A percentile compares a stretch with the other conserved stretches of the same genome.
Evolutionary conservation across 768 basidiomycete genomes (phyloP).

Genomic region (Xerocomus potaroensis): DNA sequence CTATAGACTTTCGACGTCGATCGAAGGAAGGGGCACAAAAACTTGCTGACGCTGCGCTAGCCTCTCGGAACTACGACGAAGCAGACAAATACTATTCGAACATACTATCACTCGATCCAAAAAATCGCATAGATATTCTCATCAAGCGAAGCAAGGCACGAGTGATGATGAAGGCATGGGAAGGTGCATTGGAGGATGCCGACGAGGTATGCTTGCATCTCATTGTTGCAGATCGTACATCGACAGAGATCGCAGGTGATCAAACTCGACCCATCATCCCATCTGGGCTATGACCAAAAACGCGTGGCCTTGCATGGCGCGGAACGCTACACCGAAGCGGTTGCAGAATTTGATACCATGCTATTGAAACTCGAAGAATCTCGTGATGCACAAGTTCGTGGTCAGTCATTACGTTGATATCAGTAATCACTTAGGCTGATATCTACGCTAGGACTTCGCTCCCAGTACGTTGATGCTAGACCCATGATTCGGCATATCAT

Average conservation of each 20-base stretch:
- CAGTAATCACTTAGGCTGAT: too few species aligned
- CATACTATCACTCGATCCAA: neutral
- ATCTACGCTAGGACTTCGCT: neutral
- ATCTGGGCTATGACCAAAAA: neutral
- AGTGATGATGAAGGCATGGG: neutral
- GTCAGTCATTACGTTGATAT: neutral
- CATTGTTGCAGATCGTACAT: too few species aligned
- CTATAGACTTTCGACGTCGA: neutral
- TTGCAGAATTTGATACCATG: neutral
- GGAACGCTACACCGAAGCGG: neutral
- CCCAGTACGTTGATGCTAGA: neutral
- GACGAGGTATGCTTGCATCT: constrained; percentile 1
- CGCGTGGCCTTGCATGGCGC: neutral
- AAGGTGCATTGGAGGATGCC: constrained; percentile 2
- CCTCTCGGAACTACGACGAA: neutral
- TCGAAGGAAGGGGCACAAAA: neutral
- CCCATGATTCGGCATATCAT: neutral
- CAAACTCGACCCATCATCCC: neutral
- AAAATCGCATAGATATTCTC: neutral
- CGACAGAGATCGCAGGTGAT: neutral
- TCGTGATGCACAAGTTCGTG: neutral
- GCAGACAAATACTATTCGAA: neutral
- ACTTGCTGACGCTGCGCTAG: neutral
- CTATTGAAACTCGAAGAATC: neutral
- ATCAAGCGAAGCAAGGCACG: constrained; percentile 2